Conservation (phyloP, 768 basidiomycete genomes). For the Amanita rimosa region DNA sequence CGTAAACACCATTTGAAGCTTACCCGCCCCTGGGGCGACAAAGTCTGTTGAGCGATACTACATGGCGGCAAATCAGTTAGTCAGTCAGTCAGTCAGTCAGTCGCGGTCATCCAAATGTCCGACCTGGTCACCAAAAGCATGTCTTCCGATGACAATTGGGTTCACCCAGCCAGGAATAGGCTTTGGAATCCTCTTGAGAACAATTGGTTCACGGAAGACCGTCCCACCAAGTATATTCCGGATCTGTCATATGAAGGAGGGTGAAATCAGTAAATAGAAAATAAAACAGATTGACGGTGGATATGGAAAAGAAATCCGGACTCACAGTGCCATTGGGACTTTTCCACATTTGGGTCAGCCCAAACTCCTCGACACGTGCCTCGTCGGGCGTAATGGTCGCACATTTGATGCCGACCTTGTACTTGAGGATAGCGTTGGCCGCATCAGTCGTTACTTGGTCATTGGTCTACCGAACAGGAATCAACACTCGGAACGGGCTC, state of each 20-base stretch:
- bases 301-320: conserved; percentile 5
- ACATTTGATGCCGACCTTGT: conserved; percentile 98
- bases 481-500: not conserved
- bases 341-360: conserved; percentile 98
- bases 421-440: conserved; percentile 87
- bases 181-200: conserved; percentile 81
- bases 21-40: conserved; percentile 84
- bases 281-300: not conserved
- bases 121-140: conserved; percentile 95
- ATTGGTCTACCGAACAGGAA: conserved; percentile 49
- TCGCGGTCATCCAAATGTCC: not conserved
- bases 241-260: conserved; percentile 37
- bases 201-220: conserved; percentile 97
- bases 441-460: conserved; percentile 91
- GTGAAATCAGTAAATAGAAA: not conserved
- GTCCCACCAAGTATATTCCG: conserved; percentile 98
- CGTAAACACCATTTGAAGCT: conserved; percentile 85
- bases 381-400: conserved; percentile 99
- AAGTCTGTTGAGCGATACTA: conserved; percentile 93
- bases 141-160: conserved; percentile 92
- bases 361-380: conserved; percentile 92
- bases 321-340: conserved; percentile 90
- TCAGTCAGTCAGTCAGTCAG: no score
- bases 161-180: conserved; percentile 96
- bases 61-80: not conserved